These are phyloP conservation scores for Xylaria nigripes DNA, from an alignment of 495 filamentous ascomycete species.

Conservation along the genomic window DNA sequence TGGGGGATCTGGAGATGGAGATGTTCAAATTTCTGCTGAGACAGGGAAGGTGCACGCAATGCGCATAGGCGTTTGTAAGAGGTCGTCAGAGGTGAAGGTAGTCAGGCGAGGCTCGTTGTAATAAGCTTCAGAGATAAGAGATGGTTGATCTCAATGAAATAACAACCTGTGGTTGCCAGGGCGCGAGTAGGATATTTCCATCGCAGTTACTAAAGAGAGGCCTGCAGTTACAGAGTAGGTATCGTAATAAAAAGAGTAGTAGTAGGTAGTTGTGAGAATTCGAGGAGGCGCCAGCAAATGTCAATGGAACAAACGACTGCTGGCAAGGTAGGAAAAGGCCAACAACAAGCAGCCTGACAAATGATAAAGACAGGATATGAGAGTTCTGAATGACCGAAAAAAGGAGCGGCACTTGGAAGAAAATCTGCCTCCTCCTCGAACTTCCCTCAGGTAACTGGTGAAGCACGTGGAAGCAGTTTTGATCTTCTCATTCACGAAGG, in stretches of 20 bases:
- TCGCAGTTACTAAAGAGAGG: conserved; percentile 1
- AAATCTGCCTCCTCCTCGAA: neutral
- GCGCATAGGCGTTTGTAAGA: neutral
- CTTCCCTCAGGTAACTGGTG: neutral
- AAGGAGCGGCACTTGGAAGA: neutral
- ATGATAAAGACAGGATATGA: neutral
- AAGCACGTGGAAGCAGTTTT: neutral
- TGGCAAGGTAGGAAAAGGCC: neutral
- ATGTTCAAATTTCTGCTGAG: neutral
- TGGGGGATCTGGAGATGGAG: neutral
- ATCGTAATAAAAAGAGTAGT: too few species aligned
- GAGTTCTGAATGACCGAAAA: neutral
- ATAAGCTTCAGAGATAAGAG: neutral
- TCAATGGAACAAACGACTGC: neutral
- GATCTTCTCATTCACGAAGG: neutral
- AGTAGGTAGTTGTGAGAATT: too few species aligned
- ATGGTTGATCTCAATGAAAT: neutral
- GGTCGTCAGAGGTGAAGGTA: neutral
- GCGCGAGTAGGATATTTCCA: conserved; percentile 3
- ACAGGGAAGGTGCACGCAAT: conserved; percentile 4
- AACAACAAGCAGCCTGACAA: neutral
- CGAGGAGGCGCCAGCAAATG: too few species aligned
- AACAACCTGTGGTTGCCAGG: conserved; percentile 7
- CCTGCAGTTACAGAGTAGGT: neutral
- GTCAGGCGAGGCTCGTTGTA: neutral